Base-by-base conservation (phyloP, 768 basidiomycete species). In the Coprinopsis marcescibilis region DNA sequence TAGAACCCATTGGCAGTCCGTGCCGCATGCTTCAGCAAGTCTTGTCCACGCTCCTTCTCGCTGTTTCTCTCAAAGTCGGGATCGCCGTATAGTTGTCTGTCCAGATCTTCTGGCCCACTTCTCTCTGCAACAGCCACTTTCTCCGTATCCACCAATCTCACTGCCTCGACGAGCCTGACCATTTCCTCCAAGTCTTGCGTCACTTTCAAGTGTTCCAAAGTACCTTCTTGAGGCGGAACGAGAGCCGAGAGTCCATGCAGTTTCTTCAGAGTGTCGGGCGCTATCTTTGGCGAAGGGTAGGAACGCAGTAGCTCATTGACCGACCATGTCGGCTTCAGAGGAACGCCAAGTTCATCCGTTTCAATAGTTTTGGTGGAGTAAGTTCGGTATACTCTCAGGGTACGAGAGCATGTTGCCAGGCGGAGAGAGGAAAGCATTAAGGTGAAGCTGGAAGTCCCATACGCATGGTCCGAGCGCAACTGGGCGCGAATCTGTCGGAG, bases 91-190 rank as follows among this genome's bases (percentile, higher is more conserved):
- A 43, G 29, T 24, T 38, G 38, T 46, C 45, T 60, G 27, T 68
- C 72, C 60, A 68, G 34, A 60, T 70, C 71, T 65, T 73, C 58
- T 66, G 56, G 48, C 64, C 68, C 52, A 63, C 70, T 57, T 35
- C 65, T 58, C 38, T 60, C 60, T 11, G 55, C 54, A 5, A 66
- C 56, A 20, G 54, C 39, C 12, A 72, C 62, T n/a, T 58, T 64
- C 4, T 58, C 48, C 11, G 73, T 70, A 56, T 69, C 64, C 35
- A 84, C 80, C 20, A 85, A 61, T 61, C 78, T 85, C 43, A 90
- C 88, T 2, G 89, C 89, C 57, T 91, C 87, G 12, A 92, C 89
- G 8, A 92, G 70, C 51, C 72, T 77, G 46, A 90, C 68, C 41
- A 92, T 75, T 44, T 83, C 81, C 53, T 84, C 82, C 51, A 92